Evolutionary conservation across 768 basidiomycete species (phyloP).

Genomic region (Tylopilus plumbeoviolaceoides): DNA sequence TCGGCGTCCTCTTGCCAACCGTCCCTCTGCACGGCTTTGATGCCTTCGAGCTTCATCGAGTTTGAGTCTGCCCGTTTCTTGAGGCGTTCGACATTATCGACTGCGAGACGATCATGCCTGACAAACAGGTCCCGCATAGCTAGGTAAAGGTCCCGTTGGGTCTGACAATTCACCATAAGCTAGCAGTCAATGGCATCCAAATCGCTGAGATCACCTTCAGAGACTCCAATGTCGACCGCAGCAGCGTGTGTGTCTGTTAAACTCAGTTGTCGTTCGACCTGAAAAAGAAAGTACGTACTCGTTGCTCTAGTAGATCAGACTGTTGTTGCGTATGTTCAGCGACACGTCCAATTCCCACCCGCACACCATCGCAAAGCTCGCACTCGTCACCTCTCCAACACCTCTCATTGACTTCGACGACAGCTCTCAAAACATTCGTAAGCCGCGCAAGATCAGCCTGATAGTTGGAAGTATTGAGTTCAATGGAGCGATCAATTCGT

Average conservation of each 20-base stretch:
- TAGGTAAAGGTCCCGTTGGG: conserved; percentile 81
- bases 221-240: conserved; percentile 70
- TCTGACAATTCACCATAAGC: conserved; percentile 35
- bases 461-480: conserved; percentile 29
- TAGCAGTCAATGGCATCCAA: conserved; percentile 1
- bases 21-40: conserved; percentile 68
- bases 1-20: conserved; percentile 88
- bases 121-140: conserved; percentile 84
- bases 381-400: conserved; percentile 87
- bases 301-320: conserved; percentile 68
- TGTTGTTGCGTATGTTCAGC: conserved; percentile 65
- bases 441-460: conserved; percentile 83
- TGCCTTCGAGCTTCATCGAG: conserved; percentile 70
- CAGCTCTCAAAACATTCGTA: conserved; percentile 75
- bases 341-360: conserved; percentile 67
- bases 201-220: conserved; percentile 52
- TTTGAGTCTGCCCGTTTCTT: conserved; percentile 81
- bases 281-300: conserved; percentile 43
- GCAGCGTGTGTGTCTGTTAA: conserved; percentile 53
- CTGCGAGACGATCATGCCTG: conserved; percentile 83
- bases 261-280: conserved; percentile 1
- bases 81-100: conserved; percentile 84
- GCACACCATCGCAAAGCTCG: conserved; percentile 74
- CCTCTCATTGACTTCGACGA: conserved; percentile 71
- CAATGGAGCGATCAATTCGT: conserved; percentile 12